Percentiles rank a stretch among this genome's conserved stretches.
Conservation (phyloP, 2,329 filamentous ascomycete species). For the Alternaria atra region DNA sequence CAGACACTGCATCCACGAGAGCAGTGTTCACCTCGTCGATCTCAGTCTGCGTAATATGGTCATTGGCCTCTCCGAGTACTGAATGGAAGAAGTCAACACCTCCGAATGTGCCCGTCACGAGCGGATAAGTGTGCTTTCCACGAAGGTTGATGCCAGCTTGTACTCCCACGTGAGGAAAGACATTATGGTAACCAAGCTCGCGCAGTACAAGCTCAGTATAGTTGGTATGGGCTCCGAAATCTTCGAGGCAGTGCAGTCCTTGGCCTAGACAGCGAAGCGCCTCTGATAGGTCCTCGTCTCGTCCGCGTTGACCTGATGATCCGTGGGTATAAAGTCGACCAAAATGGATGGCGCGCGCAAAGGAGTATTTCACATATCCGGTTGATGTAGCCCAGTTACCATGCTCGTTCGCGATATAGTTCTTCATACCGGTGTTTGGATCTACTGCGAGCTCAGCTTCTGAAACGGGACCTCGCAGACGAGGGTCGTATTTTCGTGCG, state of each 20-base stretch:
- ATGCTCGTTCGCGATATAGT: constrained; percentile 93
- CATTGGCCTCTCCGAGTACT: constrained; percentile 60
- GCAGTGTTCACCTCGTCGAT: constrained; percentile 58
- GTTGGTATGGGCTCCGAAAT: constrained; percentile 65
- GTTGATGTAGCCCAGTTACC: constrained; percentile 90
- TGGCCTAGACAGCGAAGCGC: constrained; percentile 62
- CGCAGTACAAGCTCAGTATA: constrained; percentile 63
- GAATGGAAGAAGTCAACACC: constrained; percentile 62
- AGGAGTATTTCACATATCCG: constrained; percentile 72
- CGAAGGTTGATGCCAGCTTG: constrained; percentile 57
- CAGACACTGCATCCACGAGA: constrained; percentile 51
- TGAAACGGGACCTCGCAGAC: constrained; percentile 79
- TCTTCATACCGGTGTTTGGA: constrained; percentile 79
- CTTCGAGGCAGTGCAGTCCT: constrained; percentile 63
- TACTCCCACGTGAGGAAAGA: constrained; percentile 63
- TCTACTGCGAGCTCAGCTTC: constrained; percentile 58
- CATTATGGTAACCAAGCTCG: constrained; percentile 61
- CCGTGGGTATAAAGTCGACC: constrained; percentile 59
- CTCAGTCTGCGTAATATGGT: constrained; percentile 60
- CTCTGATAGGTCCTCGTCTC: constrained; percentile 58
- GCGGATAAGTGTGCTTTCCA: constrained; percentile 59
- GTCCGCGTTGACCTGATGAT: constrained; percentile 50
- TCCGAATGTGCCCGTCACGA: constrained; percentile 65
- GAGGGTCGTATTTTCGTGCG: constrained; percentile 80
- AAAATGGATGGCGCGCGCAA: constrained; percentile 59